These are phyloP conservation scores for Pulveroboletus sp. DNA, from an alignment of 768 basidiomycete species.

Conservation along the genomic window DNA sequence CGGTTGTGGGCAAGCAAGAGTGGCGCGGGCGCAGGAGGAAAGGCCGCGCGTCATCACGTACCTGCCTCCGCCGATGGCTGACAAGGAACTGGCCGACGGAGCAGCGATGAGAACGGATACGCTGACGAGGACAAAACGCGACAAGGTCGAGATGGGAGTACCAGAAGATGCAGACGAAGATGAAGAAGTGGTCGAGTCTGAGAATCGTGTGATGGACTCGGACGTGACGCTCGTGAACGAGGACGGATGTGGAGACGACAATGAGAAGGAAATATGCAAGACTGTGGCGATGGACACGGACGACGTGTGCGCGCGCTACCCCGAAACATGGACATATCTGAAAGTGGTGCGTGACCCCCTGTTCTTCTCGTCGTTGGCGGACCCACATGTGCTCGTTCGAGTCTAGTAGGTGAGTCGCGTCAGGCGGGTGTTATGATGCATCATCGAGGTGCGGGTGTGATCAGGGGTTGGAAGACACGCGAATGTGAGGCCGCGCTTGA, in stretches of 20 bases:
- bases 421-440: conserved; percentile 5
- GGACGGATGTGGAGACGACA: conserved; percentile 12
- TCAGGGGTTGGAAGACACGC: too few relatives aligned
- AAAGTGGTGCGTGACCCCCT: conserved; percentile 25
- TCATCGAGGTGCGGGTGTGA: conserved; percentile 18
- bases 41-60: conserved; percentile 27
- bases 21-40: not conserved
- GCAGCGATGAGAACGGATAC: too few relatives aligned
- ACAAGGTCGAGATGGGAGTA: not conserved
- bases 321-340: conserved; percentile 12
- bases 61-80: conserved; percentile 29
- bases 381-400: too few relatives aligned
- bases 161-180: not conserved
- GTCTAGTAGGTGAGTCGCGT: conserved; percentile 15
- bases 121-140: not conserved
- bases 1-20: not conserved
- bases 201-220: conserved; percentile 16
- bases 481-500: too few relatives aligned
- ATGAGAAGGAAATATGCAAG: too few relatives aligned
- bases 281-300: conserved; percentile 14
- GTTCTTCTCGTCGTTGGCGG: not conserved
- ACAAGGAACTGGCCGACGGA: not conserved
- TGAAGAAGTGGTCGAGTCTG: not conserved
- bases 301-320: conserved; percentile 18
- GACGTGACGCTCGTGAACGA: conserved; percentile 30